Percentiles rank a stretch among this genome's conserved stretches.
Conservation (phyloP, 129 eudicot genomes). For the Gnaphalium uliginosum region DNA sequence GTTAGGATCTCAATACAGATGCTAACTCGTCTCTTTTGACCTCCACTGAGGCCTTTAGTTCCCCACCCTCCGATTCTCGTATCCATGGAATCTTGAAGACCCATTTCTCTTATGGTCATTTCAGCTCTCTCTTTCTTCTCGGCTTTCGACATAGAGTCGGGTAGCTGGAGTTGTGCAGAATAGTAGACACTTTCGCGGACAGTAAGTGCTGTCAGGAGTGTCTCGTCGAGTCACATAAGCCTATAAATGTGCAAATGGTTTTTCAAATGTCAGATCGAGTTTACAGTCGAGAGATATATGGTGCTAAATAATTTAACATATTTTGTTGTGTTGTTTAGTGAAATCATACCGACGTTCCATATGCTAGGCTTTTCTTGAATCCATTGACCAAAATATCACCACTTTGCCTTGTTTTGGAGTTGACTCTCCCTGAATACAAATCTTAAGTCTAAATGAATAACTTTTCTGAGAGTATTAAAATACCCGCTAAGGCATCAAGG, state of each 20-base stretch:
- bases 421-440: conserved; percentile 43
- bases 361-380: conserved; percentile 48
- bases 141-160: conserved; percentile 36
- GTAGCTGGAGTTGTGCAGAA: conserved; percentile 44
- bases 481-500: conserved; percentile 61
- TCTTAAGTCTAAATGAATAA: background rate
- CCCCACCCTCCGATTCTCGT: conserved; percentile 47
- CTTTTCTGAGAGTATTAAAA: too few species aligned
- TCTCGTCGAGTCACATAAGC: conserved; percentile 45
- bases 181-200: conserved; percentile 40
- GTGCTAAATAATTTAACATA: too few species aligned
- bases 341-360: conserved; percentile 56
- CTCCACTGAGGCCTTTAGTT: conserved; percentile 43
- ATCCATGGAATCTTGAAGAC: conserved; percentile 37
- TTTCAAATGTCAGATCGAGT: too few species aligned
- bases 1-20: conserved; percentile 40
- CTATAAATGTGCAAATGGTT: background rate
- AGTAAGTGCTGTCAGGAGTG: conserved; percentile 33
- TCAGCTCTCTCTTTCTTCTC: conserved; percentile 47
- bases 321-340: too few species aligned
- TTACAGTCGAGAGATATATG: too few species aligned
- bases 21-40: conserved; percentile 45
- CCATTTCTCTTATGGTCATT: conserved; percentile 38
- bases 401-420: conserved; percentile 41
- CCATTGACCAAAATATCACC: conserved; percentile 67